A percentile compares a stretch with the other conserved stretches of the same genome.
Conservation (phyloP, 805 yeast species). For the Dipodascopsis uninucleata region DNA sequence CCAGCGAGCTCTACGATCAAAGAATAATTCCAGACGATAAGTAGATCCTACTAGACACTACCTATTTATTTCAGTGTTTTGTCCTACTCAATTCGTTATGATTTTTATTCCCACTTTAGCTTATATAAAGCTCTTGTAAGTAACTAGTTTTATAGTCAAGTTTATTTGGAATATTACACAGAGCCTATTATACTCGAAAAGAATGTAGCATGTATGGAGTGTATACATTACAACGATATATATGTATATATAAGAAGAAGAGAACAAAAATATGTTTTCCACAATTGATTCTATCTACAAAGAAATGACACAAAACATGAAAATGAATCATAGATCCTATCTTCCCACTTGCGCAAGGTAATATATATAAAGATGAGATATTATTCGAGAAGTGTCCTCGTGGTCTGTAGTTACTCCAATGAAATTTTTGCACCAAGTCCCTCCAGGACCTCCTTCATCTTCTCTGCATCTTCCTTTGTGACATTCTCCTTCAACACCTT, state of each 20-base stretch:
- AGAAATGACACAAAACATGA: conserved; percentile 2
- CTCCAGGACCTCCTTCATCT: conserved; percentile 88
- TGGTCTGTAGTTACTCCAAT: conserved; percentile 58
- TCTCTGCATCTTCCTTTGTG: conserved; percentile 96
- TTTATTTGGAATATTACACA: neutral
- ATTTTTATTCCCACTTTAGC: too few relatives aligned
- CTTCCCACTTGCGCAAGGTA: neutral
- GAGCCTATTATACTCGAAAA: neutral
- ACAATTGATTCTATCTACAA: conserved; percentile 3
- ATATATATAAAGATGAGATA: neutral
- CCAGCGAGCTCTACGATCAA: too few relatives aligned
- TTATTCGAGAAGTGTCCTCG: neutral
- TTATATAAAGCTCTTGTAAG: too few relatives aligned
- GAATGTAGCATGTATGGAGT: neutral
- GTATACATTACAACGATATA: neutral
- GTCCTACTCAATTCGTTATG: too few relatives aligned
- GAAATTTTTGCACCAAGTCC: conserved; percentile 90
- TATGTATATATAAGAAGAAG: too few relatives aligned
- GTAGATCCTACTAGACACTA: too few relatives aligned
- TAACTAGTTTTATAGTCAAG: too few relatives aligned
- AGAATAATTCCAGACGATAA: too few relatives aligned
- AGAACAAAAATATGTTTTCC: conserved; percentile 1
- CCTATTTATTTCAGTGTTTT: too few relatives aligned
- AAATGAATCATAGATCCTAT: neutral
- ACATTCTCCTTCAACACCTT: conserved; percentile 92